Base-by-base conservation (phyloP, 2,329 filamentous ascomycete genomes). In the Fusarium oligoseptatum region DNA sequence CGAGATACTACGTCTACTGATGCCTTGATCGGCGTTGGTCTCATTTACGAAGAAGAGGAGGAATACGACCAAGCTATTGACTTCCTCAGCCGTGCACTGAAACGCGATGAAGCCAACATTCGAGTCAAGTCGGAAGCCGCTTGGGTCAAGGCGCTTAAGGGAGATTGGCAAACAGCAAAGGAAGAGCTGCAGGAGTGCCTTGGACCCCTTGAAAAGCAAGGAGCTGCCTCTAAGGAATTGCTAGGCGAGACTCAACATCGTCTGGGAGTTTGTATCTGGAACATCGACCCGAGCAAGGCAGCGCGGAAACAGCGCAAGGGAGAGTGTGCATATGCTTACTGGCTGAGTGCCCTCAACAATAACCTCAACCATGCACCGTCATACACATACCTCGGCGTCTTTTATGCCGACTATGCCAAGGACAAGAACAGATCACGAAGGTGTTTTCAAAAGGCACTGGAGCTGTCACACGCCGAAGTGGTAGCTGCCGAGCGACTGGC, bases 371-470 rank as follows among this genome's bases (percentile, higher is more conserved):
- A 93, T 81, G 95, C 97, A 1, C 94, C 97, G 0, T 92, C 95
- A 3, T 99, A 98, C 82, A 98, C 95, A 0, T 95, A 92, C 74
- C 89, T 99, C 6, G 97, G 97, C 17, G 87, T 96, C 9, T 99
- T 93, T 84, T 99, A 98, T 80, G 91, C 92, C 7, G 96, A 98
- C 79, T 98, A 98, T 80, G 93, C 91, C 65, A 95, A 92, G 75
- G 97, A 98, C 82, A 95, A 92, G 82, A 93, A 92, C 78, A 89
- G 97, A 79, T 95, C 96, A 10, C 90, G 94, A n/a, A 92, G 94
- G 73, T 98, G 96, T 81, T 98, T 98, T 79, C 94, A 98, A 78
- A 98, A 98, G 81, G 97, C 97, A 0, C 94, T 99, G 60, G 97
- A 99, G 82, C 85, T 99, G 4, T 99, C 97, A 0, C 86, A 95